Base-by-base conservation (phyloP, 192 early-diverging fungal species). In the Backusella luteola region DNA sequence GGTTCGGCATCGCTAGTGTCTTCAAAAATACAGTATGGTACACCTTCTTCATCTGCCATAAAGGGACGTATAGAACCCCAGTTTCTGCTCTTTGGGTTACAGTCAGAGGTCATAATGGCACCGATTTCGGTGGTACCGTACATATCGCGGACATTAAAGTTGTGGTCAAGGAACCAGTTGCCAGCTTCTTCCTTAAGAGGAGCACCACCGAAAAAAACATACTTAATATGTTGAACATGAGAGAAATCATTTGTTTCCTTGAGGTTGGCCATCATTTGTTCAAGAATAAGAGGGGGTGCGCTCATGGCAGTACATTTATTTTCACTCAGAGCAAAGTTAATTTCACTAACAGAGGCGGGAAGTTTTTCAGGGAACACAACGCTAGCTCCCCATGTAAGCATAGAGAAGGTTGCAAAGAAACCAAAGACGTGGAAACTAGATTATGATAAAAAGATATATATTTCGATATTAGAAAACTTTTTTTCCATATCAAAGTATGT, bases 101-200 rank as follows among this genome's bases (percentile, higher is more conserved):
- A 38, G 39, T 69, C 39, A 9, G 35, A 39, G 19, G 15, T 26
- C 68, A 69, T 69, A 15, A 42, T 39, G 4, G 68, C 34, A 69
- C 68, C 68, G n/a, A 69, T 69, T 41, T 69, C 75, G 6, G 75
- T 76, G 11, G 67, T 26, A 29, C 75, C 75, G 38, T 76, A 76
- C 34, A 46, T 42, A 5, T 39, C 36, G 38, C 67, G 41, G 15
- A 49, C 34, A 53, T 76, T 76, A 26, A 76, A 26, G 19, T 67
- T 34, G 15, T 69, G 39, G 2, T 68, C 75, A 6, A 69, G 26
- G 8, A 68, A 44, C n/a, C 42, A 69, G 6, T 69, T 21, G 21
- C 44, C 75, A 17, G 36, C 7, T 69, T 69, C 34, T 69, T 23
- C 29, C 4, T 76, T 67, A 23, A 76, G 34, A 76, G 75, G 41